A percentile compares a stretch with the other conserved stretches of the same genome.
These are phyloP conservation scores for Botrytis fragariae DNA, from an alignment of 2,329 filamentous ascomycete species.

Conservation along the genomic window DNA sequence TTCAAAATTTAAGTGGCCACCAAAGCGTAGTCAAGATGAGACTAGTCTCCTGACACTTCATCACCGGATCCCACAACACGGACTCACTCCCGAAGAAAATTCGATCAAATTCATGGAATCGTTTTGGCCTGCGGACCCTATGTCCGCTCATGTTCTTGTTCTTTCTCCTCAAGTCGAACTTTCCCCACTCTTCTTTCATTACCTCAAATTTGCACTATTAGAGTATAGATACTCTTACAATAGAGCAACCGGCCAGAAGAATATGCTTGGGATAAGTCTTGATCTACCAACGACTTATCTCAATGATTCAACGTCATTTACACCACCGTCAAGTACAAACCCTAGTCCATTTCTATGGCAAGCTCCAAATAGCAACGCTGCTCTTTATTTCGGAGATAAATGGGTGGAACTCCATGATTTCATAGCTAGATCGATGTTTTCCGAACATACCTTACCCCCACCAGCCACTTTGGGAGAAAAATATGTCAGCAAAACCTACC, in stretches of 20 bases:
- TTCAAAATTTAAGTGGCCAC: slow-evolving; percentile 65
- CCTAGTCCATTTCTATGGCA: slow-evolving; percentile 70
- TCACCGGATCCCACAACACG: slow-evolving; percentile 64
- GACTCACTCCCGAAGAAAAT: slow-evolving; percentile 64
- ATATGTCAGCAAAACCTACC: slow-evolving; percentile 63
- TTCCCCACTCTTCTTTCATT: slow-evolving; percentile 79
- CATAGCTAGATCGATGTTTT: slow-evolving; percentile 48
- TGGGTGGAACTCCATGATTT: slow-evolving; percentile 87
- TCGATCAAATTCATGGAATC: slow-evolving; percentile 78
- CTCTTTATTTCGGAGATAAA: slow-evolving; percentile 77
- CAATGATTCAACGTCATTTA: slow-evolving; percentile 58
- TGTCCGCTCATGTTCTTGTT: slow-evolving; percentile 73
- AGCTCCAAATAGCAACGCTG: slow-evolving; percentile 76
- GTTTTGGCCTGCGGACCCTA: slow-evolving; percentile 72
- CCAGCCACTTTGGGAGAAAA: slow-evolving; percentile 51
- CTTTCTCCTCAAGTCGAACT: slow-evolving; percentile 80
- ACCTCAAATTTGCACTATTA: slow-evolving; percentile 74
- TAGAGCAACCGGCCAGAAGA: slow-evolving; percentile 47
- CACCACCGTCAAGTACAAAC: slow-evolving; percentile 40
- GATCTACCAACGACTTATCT: slow-evolving; percentile 66
- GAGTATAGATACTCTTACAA: slow-evolving; percentile 71
- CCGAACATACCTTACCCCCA: slow-evolving; percentile 38
- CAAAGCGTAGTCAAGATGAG: slow-evolving; percentile 41
- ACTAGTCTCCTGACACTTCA: slow-evolving; percentile 65
- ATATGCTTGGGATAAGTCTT: slow-evolving; percentile 76